Evolutionary conservation across 176 grass and related monocot genomes (phyloP), one percentile per base, ranked within the genome.

Genomic region (Ensete ventricosum): DNA sequence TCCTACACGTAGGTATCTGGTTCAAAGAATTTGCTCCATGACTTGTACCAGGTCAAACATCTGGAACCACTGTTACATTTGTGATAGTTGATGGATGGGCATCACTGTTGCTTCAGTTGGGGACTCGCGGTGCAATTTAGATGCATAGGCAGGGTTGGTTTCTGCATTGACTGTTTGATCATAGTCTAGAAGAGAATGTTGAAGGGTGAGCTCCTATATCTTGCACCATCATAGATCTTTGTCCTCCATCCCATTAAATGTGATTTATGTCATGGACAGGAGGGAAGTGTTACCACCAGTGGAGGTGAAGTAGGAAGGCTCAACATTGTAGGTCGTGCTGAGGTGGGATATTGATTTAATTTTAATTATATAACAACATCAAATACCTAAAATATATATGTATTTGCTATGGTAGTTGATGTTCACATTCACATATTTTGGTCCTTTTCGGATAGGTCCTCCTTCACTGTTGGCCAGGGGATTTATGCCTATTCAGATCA

Each of bases 221-320:
- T 52, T 58, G 2, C 1, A 11, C 19, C 19, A 49, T 67, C 21
- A 69, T 0, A 9, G 10, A 34, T 3, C 29, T 73, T 51, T 63
- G 6, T 34, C 12, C n/a, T 21, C 20, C 7, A 72, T 50, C 22
- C 24, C 13, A 26, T 51, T 21, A 14, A 43, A 52, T 53, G 1
- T 16, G 2, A 72, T 63, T 80, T 50, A 24, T 48, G 8, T 54
- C 49, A 54, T 73, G 43, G 48, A 43, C 84, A 96, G 93, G 93
- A 88, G 89, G 71, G 93, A 96, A 57, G 87, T 54, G 93, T 96
- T 63, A 92, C 90, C 59, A 90, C 89, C 19, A 92, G 93, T 80
- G 90, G 90, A 81, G 93, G 90, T 81, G 93, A 96, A 86, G 89
- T 96, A 71, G 93, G 93, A 83, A 92, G 93, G 54, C 89, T 96